Conservation (phyloP, 2,329 filamentous ascomycete genomes). For the Lachnellula cervina region DNA sequence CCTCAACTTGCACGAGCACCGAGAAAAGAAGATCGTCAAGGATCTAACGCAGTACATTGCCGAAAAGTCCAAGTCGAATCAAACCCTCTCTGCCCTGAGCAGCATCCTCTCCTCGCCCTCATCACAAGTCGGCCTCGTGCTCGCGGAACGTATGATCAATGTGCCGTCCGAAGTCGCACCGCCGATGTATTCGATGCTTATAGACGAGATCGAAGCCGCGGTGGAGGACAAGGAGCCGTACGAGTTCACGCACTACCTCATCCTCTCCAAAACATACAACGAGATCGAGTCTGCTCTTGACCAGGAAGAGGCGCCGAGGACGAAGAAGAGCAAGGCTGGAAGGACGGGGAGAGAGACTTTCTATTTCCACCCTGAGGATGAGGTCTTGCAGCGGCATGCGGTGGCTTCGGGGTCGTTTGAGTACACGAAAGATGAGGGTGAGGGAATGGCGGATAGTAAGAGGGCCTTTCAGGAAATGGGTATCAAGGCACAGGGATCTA, state of each 20-base stretch:
- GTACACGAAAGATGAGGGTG: conserved; percentile 72
- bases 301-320: conserved; percentile 54
- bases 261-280: conserved; percentile 86
- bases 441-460: conserved; percentile 83
- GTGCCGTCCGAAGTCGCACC: conserved; percentile 91
- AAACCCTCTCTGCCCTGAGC: conserved; percentile 52
- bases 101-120: conserved; percentile 50
- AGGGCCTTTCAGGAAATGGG: conserved; percentile 91
- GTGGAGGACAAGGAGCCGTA: conserved; percentile 89
- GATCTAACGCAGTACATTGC: conserved; percentile 68
- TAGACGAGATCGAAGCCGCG: conserved; percentile 85
- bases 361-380: conserved; percentile 96
- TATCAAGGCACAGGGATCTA: conserved; percentile 74
- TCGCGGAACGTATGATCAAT: conserved; percentile 94
- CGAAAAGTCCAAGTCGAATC: conserved; percentile 45
- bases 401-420: conserved; percentile 65
- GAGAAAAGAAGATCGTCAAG: conserved; percentile 67
- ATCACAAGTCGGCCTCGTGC: conserved; percentile 70
- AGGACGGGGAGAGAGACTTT: conserved; percentile 60
- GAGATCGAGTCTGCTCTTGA: conserved; percentile 82
- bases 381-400: conserved; percentile 75
- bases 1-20: conserved; percentile 75
- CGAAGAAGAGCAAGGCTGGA: conserved; percentile 64
- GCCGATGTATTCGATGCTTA: conserved; percentile 90
- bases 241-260: conserved; percentile 85